Evolutionary conservation across 2,329 filamentous ascomycete species (phyloP).

Genomic region (Blastomyces silverae): DNA sequence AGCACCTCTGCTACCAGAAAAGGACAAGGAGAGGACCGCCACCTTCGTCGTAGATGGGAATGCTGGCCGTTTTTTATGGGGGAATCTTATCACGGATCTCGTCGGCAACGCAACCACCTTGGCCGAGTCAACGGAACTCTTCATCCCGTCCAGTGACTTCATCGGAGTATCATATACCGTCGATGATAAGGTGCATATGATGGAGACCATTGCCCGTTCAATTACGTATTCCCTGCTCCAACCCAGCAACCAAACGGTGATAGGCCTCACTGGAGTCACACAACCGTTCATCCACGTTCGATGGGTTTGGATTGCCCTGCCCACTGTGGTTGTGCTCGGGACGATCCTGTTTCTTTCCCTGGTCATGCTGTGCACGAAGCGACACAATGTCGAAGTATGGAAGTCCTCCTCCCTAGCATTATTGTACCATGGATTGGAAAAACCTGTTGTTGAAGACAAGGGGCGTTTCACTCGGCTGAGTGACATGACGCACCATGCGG

Average conservation of each 20-base stretch:
- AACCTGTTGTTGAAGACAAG: background rate
- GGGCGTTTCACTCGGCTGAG: background rate
- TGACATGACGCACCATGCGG: conserved; percentile 1
- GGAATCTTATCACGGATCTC: background rate
- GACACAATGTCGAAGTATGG: background rate
- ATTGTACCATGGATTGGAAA: conserved; percentile 4
- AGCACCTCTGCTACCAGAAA: background rate
- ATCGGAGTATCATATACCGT: background rate
- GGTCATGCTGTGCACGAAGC: conserved; percentile 1
- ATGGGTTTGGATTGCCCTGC: conserved; percentile 5
- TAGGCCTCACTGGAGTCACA: background rate
- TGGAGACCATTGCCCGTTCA: conserved; percentile 1
- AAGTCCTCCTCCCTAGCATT: conserved; percentile 3
- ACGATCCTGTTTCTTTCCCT: conserved; percentile 4
- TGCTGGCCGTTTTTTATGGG: background rate
- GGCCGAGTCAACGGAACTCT: background rate
- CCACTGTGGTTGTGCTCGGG: background rate
- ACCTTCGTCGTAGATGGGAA: background rate
- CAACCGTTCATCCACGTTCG: background rate
- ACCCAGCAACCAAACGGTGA: conserved; percentile 5
- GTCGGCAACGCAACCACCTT: conserved; percentile 7
- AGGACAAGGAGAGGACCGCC: background rate
- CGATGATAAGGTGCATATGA: conserved; percentile 3
- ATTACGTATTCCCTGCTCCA: background rate
- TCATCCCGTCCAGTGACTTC: conserved; percentile 7